phyloP scores from a whole-genome alignment of 768 basidiomycete genomes.

The Pisolithus microcarpus region DNA sequence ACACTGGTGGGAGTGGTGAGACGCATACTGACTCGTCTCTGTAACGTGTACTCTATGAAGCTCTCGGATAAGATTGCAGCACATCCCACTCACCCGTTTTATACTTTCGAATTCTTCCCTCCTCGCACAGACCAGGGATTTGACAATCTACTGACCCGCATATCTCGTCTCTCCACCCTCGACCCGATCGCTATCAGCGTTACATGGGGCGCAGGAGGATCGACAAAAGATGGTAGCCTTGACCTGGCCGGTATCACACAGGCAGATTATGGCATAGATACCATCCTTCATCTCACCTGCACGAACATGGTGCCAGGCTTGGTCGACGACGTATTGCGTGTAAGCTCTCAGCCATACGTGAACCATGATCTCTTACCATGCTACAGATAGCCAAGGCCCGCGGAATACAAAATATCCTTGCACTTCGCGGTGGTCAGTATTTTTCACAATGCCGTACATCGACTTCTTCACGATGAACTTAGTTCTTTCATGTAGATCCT shows the following conservation, averaged over 20 bases:
- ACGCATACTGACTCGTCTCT: not conserved
- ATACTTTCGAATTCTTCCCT: constrained; percentile 95
- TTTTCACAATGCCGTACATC: not conserved
- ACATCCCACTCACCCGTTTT: constrained; percentile 58
- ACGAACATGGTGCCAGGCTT: constrained; percentile 91
- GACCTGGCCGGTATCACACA: constrained; percentile 80
- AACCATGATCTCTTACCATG: constrained; percentile 3
- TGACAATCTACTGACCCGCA: constrained; percentile 83
- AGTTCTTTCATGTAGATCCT: constrained; percentile 52
- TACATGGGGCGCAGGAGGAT: constrained; percentile 97
- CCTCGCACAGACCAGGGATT: constrained; percentile 95
- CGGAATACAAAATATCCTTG: constrained; percentile 85
- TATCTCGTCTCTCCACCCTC: constrained; percentile 71
- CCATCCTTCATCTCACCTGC: constrained; percentile 91
- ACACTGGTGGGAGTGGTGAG: too few species aligned
- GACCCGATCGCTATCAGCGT: constrained; percentile 82
- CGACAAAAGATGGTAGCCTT: constrained; percentile 79
- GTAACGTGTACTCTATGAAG: constrained; percentile 45
- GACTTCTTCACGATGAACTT: not conserved
- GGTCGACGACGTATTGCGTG: constrained; percentile 80
- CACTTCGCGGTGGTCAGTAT: constrained; percentile 77
- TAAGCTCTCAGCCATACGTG: constrained; percentile 28
- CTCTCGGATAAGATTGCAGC: constrained; percentile 59
- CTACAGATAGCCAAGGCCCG: constrained; percentile 68
- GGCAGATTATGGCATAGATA: constrained; percentile 69